Evolutionary conservation across 176 grass and related monocot species (phyloP).

Genomic region (Stipa capillata): DNA sequence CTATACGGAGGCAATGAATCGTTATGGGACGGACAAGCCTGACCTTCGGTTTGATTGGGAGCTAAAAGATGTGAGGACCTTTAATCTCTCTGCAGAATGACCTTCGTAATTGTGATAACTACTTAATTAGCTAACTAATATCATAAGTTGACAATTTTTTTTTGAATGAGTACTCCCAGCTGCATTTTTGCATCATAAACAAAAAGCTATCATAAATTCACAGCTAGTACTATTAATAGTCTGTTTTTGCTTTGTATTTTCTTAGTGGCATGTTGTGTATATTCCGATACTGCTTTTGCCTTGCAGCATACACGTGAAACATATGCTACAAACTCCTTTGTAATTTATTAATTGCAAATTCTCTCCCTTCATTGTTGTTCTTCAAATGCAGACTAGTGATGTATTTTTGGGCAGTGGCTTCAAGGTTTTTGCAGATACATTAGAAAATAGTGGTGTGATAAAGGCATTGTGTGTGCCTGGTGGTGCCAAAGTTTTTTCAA

Average conservation of each 20-base stretch:
- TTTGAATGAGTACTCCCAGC: too few relatives aligned
- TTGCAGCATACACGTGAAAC: background rate
- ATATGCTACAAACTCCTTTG: background rate
- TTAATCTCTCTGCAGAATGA: conserved; percentile 16
- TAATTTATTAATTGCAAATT: background rate
- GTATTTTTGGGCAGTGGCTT: conserved; percentile 61
- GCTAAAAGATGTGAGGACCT: conserved; percentile 77
- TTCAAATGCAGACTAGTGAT: conserved; percentile 65
- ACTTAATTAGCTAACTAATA: background rate
- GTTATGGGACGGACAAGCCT: conserved; percentile 88
- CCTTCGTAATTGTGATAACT: conserved; percentile 13
- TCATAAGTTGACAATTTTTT: too few relatives aligned
- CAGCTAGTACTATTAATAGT: background rate
- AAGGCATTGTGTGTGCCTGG: conserved; percentile 75
- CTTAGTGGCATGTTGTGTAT: background rate
- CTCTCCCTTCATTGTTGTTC: background rate
- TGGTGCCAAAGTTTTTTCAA: conserved; percentile 78
- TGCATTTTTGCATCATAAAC: too few relatives aligned
- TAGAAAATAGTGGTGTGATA: conserved; percentile 66
- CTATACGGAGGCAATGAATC: conserved; percentile 76
- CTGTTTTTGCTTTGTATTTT: background rate
- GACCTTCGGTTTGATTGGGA: conserved; percentile 89
- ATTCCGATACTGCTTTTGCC: background rate
- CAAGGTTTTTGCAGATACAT: conserved; percentile 87
- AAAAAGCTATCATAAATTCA: too few relatives aligned